Conservation (phyloP, 257 asterid genomes). For the Thymus quinquecostatus region DNA sequence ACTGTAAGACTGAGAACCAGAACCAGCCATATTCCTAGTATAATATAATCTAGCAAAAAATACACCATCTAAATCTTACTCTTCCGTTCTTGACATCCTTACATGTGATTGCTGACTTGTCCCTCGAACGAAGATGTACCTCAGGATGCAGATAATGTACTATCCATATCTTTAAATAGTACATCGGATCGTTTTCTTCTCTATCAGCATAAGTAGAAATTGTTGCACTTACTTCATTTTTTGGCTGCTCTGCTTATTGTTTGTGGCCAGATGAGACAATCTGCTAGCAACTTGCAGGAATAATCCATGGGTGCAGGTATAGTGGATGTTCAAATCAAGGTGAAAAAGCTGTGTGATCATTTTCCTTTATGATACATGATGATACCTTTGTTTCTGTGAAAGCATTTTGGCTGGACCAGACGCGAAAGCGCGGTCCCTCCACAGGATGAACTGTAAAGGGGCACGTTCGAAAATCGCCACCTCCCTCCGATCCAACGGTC, state of each 20-base stretch:
- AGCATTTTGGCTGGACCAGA: slow-evolving; percentile 18
- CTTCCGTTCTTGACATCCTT: not conserved
- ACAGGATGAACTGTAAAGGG: slow-evolving; percentile 14
- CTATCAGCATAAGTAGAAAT: slow-evolving; percentile 4
- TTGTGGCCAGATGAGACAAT: slow-evolving; percentile 26
- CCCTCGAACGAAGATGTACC: not conserved
- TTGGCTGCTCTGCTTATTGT: not conserved
- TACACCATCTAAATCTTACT: not conserved
- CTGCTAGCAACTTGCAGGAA: slow-evolving; percentile 22
- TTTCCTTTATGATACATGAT: slow-evolving; percentile 26
- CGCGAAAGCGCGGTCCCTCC: slow-evolving; percentile 21
- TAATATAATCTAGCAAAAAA: not conserved
- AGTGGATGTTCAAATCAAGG: slow-evolving; percentile 34
- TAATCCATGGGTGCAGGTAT: slow-evolving; percentile 17
- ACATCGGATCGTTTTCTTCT: not conserved
- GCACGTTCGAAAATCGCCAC: not conserved
- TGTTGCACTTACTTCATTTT: not conserved
- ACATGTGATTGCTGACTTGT: slow-evolving; percentile 2
- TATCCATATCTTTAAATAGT: not conserved
- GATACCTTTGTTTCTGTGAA: slow-evolving; percentile 17
- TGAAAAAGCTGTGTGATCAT: slow-evolving; percentile 20
- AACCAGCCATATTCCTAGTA: not conserved
- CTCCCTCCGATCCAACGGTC: slow-evolving; percentile 14
- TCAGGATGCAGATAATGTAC: not conserved
- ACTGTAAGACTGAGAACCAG: slow-evolving; percentile 3